Conservation (phyloP, 352 stramenopile genomes). For the Labyrinthula sp. region DNA sequence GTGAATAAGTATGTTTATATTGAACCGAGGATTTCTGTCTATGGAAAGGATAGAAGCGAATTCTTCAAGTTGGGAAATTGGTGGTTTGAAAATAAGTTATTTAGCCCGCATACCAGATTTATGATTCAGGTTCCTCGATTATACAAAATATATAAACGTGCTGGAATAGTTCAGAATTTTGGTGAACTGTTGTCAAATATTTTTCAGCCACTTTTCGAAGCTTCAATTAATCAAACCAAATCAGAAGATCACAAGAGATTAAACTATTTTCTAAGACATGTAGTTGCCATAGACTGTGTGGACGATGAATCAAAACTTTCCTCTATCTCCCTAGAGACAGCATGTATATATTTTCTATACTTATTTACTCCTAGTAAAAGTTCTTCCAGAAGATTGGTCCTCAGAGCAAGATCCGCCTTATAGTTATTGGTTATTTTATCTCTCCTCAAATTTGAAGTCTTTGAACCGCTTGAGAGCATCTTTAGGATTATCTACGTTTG, state of each 20-base stretch:
- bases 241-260: constrained; percentile 67
- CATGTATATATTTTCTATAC: too few species aligned
- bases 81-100: constrained; percentile 74
- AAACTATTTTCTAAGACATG: constrained; percentile 59
- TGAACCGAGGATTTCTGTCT: constrained; percentile 78
- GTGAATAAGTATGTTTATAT: constrained; percentile 78
- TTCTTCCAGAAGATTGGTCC: constrained; percentile 36
- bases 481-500: constrained; percentile 61
- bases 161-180: constrained; percentile 71
- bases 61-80: constrained; percentile 86
- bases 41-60: constrained; percentile 69
- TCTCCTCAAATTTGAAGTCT: constrained; percentile 84
- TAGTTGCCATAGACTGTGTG: constrained; percentile 94
- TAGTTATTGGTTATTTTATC: constrained; percentile 84
- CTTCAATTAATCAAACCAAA: constrained; percentile 74
- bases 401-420: constrained; percentile 66
- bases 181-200: constrained; percentile 94
- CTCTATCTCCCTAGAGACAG: too few species aligned
- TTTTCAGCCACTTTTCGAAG: constrained; percentile 88
- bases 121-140: constrained; percentile 88
- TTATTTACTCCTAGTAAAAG: constrained; percentile 23
- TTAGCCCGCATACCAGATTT: constrained; percentile 81
- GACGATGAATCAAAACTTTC: constrained; percentile 91
- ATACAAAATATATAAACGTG: constrained; percentile 85
- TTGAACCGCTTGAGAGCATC: constrained; percentile 64